These are phyloP conservation scores for Galium porrigens DNA, from an alignment of 305 asterid species.

Conservation along the genomic window DNA sequence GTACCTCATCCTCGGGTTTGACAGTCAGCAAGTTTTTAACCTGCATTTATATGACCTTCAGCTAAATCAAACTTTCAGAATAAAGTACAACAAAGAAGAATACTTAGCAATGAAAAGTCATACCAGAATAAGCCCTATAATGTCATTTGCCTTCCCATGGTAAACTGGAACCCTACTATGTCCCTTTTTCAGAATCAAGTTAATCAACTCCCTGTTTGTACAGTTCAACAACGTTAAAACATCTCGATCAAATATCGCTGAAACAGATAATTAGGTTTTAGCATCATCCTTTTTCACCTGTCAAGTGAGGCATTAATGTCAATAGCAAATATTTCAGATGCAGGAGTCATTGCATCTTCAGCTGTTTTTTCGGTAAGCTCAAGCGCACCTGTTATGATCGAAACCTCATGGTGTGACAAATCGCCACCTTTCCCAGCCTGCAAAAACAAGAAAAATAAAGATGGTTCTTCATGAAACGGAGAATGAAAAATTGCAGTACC, in stretches of 20 bases:
- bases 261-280: background rate
- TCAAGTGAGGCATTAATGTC: constrained; percentile 58
- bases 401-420: constrained; percentile 60
- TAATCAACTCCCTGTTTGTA: constrained; percentile 36
- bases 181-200: constrained; percentile 53
- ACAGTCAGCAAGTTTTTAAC: constrained; percentile 59
- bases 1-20: constrained; percentile 51
- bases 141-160: constrained; percentile 48
- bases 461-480: background rate
- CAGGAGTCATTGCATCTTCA: constrained; percentile 64
- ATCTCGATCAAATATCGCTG: background rate
- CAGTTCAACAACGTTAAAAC: background rate
- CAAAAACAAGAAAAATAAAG: background rate
- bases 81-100: background rate
- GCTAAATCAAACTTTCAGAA: background rate
- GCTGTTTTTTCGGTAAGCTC: constrained; percentile 69
- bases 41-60: constrained; percentile 20
- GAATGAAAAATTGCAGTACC: constrained; percentile 24
- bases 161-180: constrained; percentile 81
- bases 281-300: constrained; percentile 24
- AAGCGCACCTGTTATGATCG: constrained; percentile 69
- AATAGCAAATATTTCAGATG: constrained; percentile 47
- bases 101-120: background rate
- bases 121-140: constrained; percentile 82
- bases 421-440: constrained; percentile 93